Conservation (phyloP, 2,329 filamentous ascomycete genomes). For the Amauroascus niger region DNA sequence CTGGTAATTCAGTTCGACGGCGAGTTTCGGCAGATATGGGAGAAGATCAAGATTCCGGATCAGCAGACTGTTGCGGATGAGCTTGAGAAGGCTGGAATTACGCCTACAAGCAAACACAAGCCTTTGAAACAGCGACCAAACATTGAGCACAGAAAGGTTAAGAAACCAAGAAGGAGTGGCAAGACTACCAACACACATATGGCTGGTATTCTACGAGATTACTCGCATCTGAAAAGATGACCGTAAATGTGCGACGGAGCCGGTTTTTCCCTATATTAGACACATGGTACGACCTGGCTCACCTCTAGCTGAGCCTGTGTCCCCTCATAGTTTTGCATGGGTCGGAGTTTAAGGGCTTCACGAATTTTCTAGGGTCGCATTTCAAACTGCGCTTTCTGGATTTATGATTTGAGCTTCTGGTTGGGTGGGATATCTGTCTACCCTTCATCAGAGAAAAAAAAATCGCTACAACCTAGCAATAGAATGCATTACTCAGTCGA, state of each 20-base stretch:
- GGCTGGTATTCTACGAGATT: constrained; percentile 70
- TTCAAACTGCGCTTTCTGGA: too few species aligned
- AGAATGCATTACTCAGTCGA: not conserved
- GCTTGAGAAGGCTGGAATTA: constrained; percentile 67
- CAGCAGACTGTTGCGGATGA: constrained; percentile 67
- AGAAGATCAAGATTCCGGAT: constrained; percentile 65
- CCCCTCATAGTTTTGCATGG: not conserved
- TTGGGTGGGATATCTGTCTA: not conserved
- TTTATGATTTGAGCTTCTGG: too few species aligned
- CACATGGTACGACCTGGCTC: not conserved
- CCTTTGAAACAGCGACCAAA: constrained; percentile 49
- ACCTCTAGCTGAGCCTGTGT: not conserved
- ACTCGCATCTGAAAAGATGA: constrained; percentile 41
- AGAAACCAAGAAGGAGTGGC: constrained; percentile 62
- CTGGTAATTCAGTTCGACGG: constrained; percentile 65
- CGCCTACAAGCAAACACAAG: constrained; percentile 74
- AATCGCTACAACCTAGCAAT: not conserved
- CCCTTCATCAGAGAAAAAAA: not conserved
- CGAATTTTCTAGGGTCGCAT: not conserved
- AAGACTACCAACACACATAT: constrained; percentile 86
- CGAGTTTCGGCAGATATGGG: constrained; percentile 78
- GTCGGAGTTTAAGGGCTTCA: not conserved
- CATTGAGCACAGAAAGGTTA: constrained; percentile 58
- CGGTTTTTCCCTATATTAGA: not conserved
- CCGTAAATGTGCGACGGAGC: not conserved